phyloP scores from a whole-genome alignment of 257 asterid genomes.

The Ballota nigra region DNA sequence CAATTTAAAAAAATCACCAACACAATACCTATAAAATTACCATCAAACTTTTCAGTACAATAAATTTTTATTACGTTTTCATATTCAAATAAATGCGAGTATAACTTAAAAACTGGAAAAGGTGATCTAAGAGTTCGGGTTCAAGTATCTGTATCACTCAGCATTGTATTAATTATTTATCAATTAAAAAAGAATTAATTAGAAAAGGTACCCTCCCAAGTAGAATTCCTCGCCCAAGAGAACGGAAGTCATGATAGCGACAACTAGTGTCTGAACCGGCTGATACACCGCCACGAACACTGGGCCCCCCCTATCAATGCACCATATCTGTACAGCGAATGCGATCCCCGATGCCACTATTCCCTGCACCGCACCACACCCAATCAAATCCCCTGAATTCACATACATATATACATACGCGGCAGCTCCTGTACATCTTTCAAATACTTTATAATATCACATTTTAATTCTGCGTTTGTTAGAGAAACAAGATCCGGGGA shows the following conservation, averaged over 20 bases:
- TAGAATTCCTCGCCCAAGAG: slow-evolving; percentile 84
- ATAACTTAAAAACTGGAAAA: too few relatives aligned
- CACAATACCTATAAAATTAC: too few relatives aligned
- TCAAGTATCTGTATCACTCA: too few relatives aligned
- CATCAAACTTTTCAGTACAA: too few relatives aligned
- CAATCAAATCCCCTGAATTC: neutral
- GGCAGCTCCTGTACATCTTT: too few relatives aligned
- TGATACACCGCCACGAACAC: slow-evolving; percentile 98
- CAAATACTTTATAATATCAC: neutral
- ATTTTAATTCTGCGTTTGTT: neutral
- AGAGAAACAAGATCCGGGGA: neutral
- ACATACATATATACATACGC: too few relatives aligned
- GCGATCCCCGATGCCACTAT: slow-evolving; percentile 99
- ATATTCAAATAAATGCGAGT: too few relatives aligned
- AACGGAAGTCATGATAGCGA: slow-evolving; percentile 76
- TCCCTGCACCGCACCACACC: slow-evolving; percentile 57
- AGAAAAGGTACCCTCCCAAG: slow-evolving; percentile 70
- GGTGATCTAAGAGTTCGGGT: too few relatives aligned
- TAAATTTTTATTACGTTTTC: too few relatives aligned
- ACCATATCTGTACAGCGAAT: slow-evolving; percentile 99
- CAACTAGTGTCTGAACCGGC: slow-evolving; percentile 98
- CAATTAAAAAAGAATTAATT: too few relatives aligned
- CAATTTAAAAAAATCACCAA: too few relatives aligned
- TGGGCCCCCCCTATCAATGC: slow-evolving; percentile 98
- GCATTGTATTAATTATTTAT: too few relatives aligned